Percentiles rank a stretch among this genome's conserved stretches.
Conservation (phyloP, 306 rosid species). For the Cucumis melo region DNA sequence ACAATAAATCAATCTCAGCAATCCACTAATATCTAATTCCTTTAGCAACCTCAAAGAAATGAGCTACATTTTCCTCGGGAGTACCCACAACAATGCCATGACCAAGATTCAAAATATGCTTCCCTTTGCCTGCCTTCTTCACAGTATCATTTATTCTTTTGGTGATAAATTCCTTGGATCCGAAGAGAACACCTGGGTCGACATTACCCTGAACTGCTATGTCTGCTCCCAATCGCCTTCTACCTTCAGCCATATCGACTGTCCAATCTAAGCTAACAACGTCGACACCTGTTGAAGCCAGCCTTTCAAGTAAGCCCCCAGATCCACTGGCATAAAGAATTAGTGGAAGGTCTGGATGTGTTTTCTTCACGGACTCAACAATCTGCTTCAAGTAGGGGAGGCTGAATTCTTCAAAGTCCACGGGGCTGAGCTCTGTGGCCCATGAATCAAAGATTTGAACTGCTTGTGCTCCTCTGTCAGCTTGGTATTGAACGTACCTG, state of each 20-base stretch:
- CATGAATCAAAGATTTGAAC: conserved; percentile 95
- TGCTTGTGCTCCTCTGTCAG: conserved; percentile 91
- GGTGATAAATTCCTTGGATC: conserved; percentile 81
- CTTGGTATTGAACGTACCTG: conserved; percentile 75
- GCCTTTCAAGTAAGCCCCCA: conserved; percentile 89
- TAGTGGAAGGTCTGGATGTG: conserved; percentile 77
- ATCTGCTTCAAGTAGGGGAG: conserved; percentile 90
- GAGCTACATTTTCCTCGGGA: conserved; percentile 44
- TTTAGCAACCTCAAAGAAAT: conserved; percentile 93
- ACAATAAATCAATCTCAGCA: conserved; percentile 61
- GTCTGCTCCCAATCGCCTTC: conserved; percentile 62
- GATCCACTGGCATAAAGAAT: conserved; percentile 97
- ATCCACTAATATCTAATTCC: conserved; percentile 70
- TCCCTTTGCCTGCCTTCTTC: conserved; percentile 31
- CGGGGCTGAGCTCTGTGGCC: conserved; percentile 94
- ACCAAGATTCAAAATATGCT: conserved; percentile 12
- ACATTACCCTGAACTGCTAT: conserved; percentile 89
- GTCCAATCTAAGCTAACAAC: conserved; percentile 99
- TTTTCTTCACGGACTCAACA: conserved; percentile 56
- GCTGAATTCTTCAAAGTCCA: conserved; percentile 91
- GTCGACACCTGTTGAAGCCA: conserved; percentile 75
- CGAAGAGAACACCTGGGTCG: conserved; percentile 95
- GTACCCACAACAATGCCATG: conserved; percentile 14
- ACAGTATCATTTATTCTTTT: conserved; percentile 68
- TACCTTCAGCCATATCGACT: conserved; percentile 92